Evolutionary conservation across 306 rosid genomes (phyloP).

Genomic region (Sechiopsis laciniata): DNA sequence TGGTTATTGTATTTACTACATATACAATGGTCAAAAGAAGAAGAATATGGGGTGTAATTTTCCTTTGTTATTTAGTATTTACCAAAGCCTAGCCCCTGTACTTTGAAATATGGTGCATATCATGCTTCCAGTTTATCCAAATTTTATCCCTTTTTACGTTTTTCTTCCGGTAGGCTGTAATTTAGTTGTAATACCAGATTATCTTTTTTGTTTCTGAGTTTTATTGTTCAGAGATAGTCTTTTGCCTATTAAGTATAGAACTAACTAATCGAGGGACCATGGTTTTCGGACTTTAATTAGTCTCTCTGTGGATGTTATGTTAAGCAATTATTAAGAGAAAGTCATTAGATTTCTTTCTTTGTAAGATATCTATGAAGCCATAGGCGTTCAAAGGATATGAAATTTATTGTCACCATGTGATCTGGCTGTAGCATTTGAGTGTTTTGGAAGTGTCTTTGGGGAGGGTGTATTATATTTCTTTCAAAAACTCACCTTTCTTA

Average conservation of each 20-base stretch:
- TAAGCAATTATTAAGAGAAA: not conserved
- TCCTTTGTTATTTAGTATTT: not conserved
- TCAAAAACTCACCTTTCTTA: not conserved
- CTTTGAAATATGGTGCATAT: not conserved
- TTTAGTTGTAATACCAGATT: not conserved
- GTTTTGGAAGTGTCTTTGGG: constrained; percentile 6
- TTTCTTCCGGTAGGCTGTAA: not conserved
- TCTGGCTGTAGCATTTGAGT: not conserved
- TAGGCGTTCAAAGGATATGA: not conserved
- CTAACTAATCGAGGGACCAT: not conserved
- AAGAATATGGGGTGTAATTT: not conserved
- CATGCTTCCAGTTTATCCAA: not conserved
- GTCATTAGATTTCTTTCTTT: not conserved
- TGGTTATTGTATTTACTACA: not conserved
- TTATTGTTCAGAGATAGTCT: not conserved
- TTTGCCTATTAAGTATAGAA: not conserved
- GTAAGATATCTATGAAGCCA: not conserved
- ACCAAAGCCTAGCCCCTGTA: too few relatives aligned
- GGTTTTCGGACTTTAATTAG: not conserved
- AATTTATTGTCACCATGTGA: not conserved
- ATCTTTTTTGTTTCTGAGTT: not conserved
- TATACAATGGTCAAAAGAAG: not conserved
- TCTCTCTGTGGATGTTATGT: not conserved
- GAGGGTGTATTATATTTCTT: not conserved
- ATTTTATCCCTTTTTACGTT: not conserved